These are phyloP conservation scores for Fusarium xylarioides DNA, from an alignment of 2,329 filamentous ascomycete genomes.

Conservation along the genomic window DNA sequence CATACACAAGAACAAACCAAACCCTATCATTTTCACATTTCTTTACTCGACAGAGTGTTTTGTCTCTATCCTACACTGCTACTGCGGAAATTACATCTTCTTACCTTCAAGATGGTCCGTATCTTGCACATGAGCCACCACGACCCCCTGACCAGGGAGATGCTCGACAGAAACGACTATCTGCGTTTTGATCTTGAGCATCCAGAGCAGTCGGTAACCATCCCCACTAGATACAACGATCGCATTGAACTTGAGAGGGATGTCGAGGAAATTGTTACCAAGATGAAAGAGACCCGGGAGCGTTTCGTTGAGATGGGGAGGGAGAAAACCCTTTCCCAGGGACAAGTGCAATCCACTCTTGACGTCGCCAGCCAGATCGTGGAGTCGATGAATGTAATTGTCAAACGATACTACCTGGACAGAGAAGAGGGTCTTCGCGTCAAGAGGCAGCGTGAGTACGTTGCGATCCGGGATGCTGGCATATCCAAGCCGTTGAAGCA, in stretches of 20 bases:
- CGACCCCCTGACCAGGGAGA: background rate
- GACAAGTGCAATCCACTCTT: background rate
- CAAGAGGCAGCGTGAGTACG: background rate
- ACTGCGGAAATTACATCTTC: background rate
- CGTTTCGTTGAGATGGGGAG: background rate
- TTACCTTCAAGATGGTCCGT: background rate
- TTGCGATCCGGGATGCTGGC: background rate
- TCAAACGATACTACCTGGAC: constrained; percentile 12
- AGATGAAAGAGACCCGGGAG: background rate
- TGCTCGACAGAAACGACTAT: background rate
- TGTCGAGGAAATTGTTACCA: background rate
- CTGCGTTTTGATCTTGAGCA: background rate
- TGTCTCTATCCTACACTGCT: background rate
- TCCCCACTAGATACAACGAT: background rate
- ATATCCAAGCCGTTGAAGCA: background rate
- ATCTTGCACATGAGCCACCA: background rate
- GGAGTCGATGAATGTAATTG: background rate
- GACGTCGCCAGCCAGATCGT: background rate
- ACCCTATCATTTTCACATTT: background rate
- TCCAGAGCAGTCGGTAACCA: fast-evolving
- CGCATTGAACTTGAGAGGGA: background rate
- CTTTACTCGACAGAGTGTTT: background rate
- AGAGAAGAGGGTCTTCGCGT: constrained; percentile 16
- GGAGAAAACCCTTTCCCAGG: background rate
- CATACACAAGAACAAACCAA: background rate